Evolutionary conservation across 352 stramenopile genomes (phyloP).

Genomic region (Globisporangium apiculatum): DNA sequence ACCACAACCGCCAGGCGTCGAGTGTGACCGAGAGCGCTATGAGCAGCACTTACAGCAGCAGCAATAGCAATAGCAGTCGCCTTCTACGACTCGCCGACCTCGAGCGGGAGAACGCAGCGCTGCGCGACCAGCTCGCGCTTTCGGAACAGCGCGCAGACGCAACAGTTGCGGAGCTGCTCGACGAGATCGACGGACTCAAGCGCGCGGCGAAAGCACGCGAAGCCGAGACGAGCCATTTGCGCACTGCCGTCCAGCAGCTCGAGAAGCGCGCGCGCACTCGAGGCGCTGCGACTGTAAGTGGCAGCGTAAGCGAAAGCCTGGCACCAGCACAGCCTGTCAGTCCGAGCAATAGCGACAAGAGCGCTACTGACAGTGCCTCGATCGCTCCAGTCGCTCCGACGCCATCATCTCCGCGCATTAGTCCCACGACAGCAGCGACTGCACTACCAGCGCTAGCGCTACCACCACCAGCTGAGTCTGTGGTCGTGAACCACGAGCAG

Average conservation of each 20-base stretch:
- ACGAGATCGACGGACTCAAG: constrained; percentile 11
- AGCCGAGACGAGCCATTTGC: constrained; percentile 7
- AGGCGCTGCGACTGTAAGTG: no score
- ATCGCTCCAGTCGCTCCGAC: no score
- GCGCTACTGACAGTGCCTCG: no score
- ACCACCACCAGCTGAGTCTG: no score
- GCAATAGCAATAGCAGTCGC: not conserved
- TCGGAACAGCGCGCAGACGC: constrained; percentile 1
- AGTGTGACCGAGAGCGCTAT: not conserved
- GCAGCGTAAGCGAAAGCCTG: not conserved
- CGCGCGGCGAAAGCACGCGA: not conserved
- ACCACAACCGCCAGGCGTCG: not conserved
- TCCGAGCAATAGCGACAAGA: no score
- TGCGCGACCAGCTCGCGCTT: constrained; percentile 5
- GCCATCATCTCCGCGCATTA: not conserved
- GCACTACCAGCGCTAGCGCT: not conserved
- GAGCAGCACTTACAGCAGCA: not conserved
- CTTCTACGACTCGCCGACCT: not conserved
- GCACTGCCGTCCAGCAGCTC: not conserved
- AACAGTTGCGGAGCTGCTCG: constrained; percentile 4
- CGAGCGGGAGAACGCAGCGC: constrained; percentile 7
- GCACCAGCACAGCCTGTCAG: not conserved
- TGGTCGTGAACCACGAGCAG: constrained; percentile 27
- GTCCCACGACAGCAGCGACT: not conserved
- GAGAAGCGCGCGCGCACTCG: not conserved